phyloP scores from a whole-genome alignment of 1,139 yeast species.

The Zygosaccharomyces sapae region DNA sequence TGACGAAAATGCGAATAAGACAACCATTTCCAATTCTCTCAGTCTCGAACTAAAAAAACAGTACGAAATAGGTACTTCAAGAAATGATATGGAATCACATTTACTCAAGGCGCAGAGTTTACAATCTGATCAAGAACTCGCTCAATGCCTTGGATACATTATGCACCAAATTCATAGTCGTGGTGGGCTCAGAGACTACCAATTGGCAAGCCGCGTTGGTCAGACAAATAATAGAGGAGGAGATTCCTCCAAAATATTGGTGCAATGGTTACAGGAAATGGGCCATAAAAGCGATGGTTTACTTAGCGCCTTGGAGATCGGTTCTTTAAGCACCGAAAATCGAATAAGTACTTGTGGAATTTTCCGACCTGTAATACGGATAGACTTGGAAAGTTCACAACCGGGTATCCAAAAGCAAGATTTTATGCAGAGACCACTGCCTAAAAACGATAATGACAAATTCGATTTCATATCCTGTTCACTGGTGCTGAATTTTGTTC shows the following conservation, averaged over 20 bases:
- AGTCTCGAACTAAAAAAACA: neutral
- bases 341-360: constrained; percentile 56
- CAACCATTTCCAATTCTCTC: constrained; percentile 14
- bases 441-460: constrained; percentile 41
- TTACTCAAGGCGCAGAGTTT: constrained; percentile 17
- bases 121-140: constrained; percentile 18
- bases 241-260: constrained; percentile 73
- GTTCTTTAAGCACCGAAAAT: constrained; percentile 68
- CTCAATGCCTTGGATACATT: constrained; percentile 45
- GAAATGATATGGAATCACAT: constrained; percentile 16
- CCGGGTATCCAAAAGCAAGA: constrained; percentile 71
- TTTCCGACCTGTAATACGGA: constrained; percentile 50
- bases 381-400: constrained; percentile 74
- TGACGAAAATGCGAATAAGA: constrained; percentile 32
- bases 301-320: constrained; percentile 67
- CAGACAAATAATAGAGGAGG: constrained; percentile 79
- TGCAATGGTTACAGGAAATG: constrained; percentile 58
- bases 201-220: constrained; percentile 82
- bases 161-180: constrained; percentile 55
- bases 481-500: constrained; percentile 82
- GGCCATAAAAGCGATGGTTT: constrained; percentile 17
- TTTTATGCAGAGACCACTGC: constrained; percentile 73
- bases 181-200: constrained; percentile 75
- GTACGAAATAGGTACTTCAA: constrained; percentile 2
- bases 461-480: constrained; percentile 77